Percentiles rank a stretch among this genome's conserved stretches.
phyloP scores from a whole-genome alignment of 2,329 filamentous ascomycete genomes.

The Hymenoscyphus scutula region DNA sequence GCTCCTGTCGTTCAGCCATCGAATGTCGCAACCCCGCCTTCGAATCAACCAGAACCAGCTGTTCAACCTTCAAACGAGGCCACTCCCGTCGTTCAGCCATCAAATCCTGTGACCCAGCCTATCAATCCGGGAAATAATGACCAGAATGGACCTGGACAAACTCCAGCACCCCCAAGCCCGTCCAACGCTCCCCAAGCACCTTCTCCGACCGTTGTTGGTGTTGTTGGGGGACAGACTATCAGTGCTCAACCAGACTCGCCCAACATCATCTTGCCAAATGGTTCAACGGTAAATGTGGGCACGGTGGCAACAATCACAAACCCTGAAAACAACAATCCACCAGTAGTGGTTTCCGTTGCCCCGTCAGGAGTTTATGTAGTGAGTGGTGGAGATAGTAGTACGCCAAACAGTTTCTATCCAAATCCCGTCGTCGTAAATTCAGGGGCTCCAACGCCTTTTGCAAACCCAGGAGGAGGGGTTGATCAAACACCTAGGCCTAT shows the following conservation, averaged over 20 bases:
- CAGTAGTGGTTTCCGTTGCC: constrained; percentile 14
- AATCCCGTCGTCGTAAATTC: constrained; percentile 13
- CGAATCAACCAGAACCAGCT: neutral
- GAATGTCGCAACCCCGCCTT: neutral
- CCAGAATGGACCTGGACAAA: neutral
- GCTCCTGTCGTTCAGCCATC: neutral
- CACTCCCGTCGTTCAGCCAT: neutral
- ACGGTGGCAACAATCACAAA: constrained; percentile 2
- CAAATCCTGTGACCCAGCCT: neutral
- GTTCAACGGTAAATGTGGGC: constrained; percentile 16
- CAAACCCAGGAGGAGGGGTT: constrained; percentile 1
- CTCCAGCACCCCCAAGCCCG: neutral
- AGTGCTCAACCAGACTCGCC: constrained; percentile 19
- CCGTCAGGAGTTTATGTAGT: constrained; percentile 12
- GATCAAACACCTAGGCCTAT: constrained; percentile 17
- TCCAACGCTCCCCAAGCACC: neutral
- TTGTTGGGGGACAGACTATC: constrained; percentile 16
- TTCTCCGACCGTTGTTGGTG: constrained; percentile 10
- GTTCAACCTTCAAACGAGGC: neutral
- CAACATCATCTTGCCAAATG: constrained; percentile 18
- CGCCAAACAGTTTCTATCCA: constrained; percentile 6
- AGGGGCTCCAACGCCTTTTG: neutral
- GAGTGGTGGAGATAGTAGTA: neutral
- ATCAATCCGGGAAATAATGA: neutral
- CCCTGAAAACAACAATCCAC: neutral